Conservation (phyloP, 1,284 basidiomycete species). For the Cutaneotrichosporon cutaneum region DNA sequence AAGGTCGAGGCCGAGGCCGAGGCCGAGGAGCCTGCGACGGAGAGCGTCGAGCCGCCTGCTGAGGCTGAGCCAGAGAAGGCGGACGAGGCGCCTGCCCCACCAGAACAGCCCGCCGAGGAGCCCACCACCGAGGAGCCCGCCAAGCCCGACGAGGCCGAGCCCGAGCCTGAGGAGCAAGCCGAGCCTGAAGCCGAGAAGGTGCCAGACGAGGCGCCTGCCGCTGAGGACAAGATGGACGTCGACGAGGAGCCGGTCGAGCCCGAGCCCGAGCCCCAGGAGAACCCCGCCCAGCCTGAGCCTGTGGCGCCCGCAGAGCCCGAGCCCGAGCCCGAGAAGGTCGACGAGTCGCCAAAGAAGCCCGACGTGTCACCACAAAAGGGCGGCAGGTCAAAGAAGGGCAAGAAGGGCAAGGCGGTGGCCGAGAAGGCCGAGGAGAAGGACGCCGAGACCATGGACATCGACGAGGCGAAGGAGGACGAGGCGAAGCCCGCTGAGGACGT, state of each 20-base stretch:
- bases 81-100: neutral
- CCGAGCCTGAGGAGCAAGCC: slow-evolving; percentile 8
- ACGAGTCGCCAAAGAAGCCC: slow-evolving; percentile 6
- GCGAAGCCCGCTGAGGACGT: neutral
- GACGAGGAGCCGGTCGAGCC: neutral
- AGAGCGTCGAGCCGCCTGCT: neutral
- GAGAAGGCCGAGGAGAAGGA: slow-evolving; percentile 8
- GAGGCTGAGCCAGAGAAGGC: neutral
- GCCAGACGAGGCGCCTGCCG: neutral
- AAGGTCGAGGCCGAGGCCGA: too few species aligned
- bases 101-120: neutral
- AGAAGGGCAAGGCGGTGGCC: slow-evolving; percentile 6
- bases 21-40: neutral
- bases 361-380: slow-evolving; percentile 18
- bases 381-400: slow-evolving; percentile 13
- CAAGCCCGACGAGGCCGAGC: slow-evolving; percentile 21
- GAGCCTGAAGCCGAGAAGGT: neutral
- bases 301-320: slow-evolving; percentile 7
- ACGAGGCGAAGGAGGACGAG: slow-evolving; percentile 8
- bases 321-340: slow-evolving; percentile 1
- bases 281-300: neutral
- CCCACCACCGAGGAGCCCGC: neutral
- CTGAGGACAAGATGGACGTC: slow-evolving; percentile 15
- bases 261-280: neutral
- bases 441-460: slow-evolving; percentile 4